These are phyloP conservation scores for Eutrema yunnanense DNA, from an alignment of 345 rosid species.

Conservation along the genomic window DNA sequence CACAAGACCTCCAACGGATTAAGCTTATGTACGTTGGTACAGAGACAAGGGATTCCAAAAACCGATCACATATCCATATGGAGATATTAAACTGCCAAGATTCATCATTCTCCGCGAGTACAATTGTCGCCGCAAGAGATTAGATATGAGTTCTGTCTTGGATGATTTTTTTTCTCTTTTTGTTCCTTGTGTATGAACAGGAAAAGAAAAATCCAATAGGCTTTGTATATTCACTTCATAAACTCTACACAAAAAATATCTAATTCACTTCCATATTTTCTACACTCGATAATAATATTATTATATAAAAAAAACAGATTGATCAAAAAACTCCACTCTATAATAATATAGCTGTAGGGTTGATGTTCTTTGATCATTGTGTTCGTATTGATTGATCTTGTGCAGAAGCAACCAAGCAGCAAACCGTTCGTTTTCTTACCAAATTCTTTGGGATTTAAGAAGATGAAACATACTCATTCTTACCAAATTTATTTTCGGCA, in stretches of 20 bases:
- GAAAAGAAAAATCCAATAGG: not conserved
- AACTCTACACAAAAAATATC: not conserved
- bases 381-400: too few relatives aligned
- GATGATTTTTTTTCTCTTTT: not conserved
- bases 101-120: not conserved
- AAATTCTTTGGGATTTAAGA: too few relatives aligned
- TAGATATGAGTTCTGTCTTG: not conserved
- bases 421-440: too few relatives aligned
- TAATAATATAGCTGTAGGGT: not conserved
- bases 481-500: too few relatives aligned
- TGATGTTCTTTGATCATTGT: not conserved
- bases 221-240: not conserved
- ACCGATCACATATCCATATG: not conserved
- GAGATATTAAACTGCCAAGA: not conserved
- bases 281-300: too few relatives aligned
- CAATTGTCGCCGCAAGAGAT: not conserved
- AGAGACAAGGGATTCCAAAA: not conserved
- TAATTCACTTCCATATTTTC: not conserved
- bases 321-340: too few relatives aligned
- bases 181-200: conserved; percentile 1
- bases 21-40: conserved; percentile 17
- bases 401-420: too few relatives aligned
- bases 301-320: too few relatives aligned
- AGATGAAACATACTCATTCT: too few relatives aligned
- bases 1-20: conserved; percentile 45